Evolutionary conservation across 192 early-diverging fungal species (phyloP).

Genomic region (Coemansia sp.): DNA sequence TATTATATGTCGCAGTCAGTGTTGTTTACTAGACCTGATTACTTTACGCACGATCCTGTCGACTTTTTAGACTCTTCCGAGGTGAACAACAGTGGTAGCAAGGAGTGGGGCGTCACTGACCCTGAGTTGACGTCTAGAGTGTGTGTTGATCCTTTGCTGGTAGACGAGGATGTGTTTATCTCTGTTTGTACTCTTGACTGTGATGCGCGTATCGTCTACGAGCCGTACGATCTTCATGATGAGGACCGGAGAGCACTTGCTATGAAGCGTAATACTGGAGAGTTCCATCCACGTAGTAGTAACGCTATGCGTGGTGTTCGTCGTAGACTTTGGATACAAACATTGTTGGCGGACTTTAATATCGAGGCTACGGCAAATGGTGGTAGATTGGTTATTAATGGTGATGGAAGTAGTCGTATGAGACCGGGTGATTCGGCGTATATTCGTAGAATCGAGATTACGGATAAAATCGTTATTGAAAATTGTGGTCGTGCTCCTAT

Average conservation of each 20-base stretch:
- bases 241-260: slow-evolving; percentile 10
- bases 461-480: slow-evolving; percentile 26
- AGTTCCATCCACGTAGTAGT: background rate
- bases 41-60: slow-evolving; percentile 34
- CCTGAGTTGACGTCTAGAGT: slow-evolving; percentile 41
- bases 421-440: slow-evolving; percentile 48
- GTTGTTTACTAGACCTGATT: slow-evolving; percentile 37
- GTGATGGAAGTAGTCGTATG: slow-evolving; percentile 39
- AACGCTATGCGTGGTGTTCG: slow-evolving; percentile 22
- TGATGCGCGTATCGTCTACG: slow-evolving; percentile 22
- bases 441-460: slow-evolving; percentile 34
- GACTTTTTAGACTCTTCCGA: slow-evolving; percentile 15
- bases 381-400: slow-evolving; percentile 42
- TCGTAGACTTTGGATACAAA: slow-evolving; percentile 50
- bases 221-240: slow-evolving; percentile 44
- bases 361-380: slow-evolving; percentile 21
- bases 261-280: slow-evolving; percentile 6
- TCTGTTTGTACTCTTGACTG: slow-evolving; percentile 35
- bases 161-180: slow-evolving; percentile 47
- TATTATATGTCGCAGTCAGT: slow-evolving; percentile 46
- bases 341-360: slow-evolving; percentile 32
- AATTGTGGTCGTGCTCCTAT: slow-evolving; percentile 46
- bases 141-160: slow-evolving; percentile 41
- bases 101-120: slow-evolving; percentile 42
- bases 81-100: background rate